These are phyloP conservation scores for Penium margaritaceum DNA, from an alignment of 139 green algal species.

Conservation along the genomic window DNA sequence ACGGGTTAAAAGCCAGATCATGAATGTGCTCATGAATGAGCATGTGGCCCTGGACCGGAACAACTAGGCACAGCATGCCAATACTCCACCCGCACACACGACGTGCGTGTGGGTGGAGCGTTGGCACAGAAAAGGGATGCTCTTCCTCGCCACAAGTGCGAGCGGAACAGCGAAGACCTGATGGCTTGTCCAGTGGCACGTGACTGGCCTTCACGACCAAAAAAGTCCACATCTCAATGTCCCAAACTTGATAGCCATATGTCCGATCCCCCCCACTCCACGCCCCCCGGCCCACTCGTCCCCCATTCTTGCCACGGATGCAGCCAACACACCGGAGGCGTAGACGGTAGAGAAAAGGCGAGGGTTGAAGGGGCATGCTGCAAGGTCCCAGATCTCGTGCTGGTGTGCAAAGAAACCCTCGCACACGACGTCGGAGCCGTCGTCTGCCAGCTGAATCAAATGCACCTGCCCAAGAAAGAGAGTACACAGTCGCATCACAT, in stretches of 20 bases:
- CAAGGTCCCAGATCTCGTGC: constrained; percentile 41
- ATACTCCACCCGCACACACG: too few species aligned
- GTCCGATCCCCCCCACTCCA: not conserved
- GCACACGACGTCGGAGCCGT: constrained; percentile 19
- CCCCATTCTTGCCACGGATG: not conserved
- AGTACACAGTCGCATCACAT: not conserved
- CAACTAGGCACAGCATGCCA: too few species aligned
- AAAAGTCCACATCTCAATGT: too few species aligned
- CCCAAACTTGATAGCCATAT: not conserved
- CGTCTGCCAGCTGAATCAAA: constrained; percentile 26
- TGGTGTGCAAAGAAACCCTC: constrained; percentile 23
- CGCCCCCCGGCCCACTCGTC: not conserved
- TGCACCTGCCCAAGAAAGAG: constrained; percentile 4
- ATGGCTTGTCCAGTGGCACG: too few species aligned
- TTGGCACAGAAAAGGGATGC: too few species aligned
- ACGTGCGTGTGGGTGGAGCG: too few species aligned
- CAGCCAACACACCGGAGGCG: not conserved
- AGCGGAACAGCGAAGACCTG: too few species aligned
- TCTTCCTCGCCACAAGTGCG: too few species aligned
- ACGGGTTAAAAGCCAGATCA: too few species aligned
- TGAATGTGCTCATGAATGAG: too few species aligned
- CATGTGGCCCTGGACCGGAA: too few species aligned
- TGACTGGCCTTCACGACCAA: too few species aligned
- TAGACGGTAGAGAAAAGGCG: constrained; percentile 30
- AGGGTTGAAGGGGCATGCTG: constrained; percentile 26